These are phyloP conservation scores for Akanthomyces muscarius DNA, from an alignment of 2,329 filamentous ascomycete genomes.

Conservation along the genomic window DNA sequence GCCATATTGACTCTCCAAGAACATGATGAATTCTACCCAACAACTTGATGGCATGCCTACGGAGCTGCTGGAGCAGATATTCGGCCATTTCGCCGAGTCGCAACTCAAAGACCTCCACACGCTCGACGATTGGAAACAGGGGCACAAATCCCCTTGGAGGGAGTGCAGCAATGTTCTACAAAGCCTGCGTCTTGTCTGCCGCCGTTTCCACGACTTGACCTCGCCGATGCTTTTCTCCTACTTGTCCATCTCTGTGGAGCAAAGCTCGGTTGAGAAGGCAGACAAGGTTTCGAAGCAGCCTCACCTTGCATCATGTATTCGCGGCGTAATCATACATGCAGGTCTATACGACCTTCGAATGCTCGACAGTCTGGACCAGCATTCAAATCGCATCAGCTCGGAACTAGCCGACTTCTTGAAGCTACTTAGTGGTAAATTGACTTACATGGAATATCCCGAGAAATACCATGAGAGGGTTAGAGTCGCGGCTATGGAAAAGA, in stretches of 20 bases:
- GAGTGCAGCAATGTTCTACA: neutral
- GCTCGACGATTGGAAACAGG: neutral
- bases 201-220: neutral
- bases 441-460: no score
- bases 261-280: neutral
- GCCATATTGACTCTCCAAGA: neutral
- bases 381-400: neutral
- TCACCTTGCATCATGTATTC: neutral
- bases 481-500: no score
- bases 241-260: neutral
- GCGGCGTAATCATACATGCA: neutral
- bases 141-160: neutral
- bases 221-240: conserved; percentile 2
- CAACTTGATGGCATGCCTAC: neutral
- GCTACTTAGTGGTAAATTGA: no score
- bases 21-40: neutral
- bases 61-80: neutral
- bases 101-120: neutral
- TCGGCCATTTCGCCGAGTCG: neutral
- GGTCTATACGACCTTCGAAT: neutral
- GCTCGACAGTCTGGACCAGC: neutral
- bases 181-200: neutral
- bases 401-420: neutral
- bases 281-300: neutral
- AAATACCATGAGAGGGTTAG: no score